Conservation (phyloP, 2,329 filamentous ascomycete species). For the Neofusicoccum sp. region DNA sequence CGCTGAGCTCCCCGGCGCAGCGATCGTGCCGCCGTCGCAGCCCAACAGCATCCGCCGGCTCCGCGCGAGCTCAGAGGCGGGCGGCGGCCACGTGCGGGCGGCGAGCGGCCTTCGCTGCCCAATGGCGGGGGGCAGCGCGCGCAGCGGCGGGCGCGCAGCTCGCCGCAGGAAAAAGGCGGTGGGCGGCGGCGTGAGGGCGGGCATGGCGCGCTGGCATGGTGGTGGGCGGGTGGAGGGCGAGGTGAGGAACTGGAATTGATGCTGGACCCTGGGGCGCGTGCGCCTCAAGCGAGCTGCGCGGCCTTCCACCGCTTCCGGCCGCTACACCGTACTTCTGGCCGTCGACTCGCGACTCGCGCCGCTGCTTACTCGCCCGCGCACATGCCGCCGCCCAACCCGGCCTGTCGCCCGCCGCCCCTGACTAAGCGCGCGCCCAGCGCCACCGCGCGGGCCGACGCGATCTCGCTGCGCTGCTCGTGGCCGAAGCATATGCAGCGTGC, state of each 20-base stretch:
- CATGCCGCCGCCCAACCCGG: not conserved
- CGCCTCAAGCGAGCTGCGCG: conserved; percentile 1
- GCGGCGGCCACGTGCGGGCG: not conserved
- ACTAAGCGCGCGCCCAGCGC: not conserved
- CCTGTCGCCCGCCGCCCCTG: not conserved
- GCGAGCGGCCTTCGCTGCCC: not conserved
- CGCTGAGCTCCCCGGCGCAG: not conserved
- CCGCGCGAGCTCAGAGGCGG: conserved; percentile 11
- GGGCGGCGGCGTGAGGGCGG: not conserved
- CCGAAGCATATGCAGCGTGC: not conserved
- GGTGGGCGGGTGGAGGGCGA: not conserved
- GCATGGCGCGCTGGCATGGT: conserved; percentile 4
- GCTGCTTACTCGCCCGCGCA: conserved; percentile 9
- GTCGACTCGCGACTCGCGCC: not conserved
- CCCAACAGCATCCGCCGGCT: conserved; percentile 8
- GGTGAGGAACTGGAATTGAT: conserved; percentile 4
- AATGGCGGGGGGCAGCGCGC: not conserved
- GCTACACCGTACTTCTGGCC: not conserved
- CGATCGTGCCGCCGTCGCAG: not conserved
- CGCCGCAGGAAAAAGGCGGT: not conserved
- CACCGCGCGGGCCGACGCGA: conserved; percentile 1
- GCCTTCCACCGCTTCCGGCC: conserved; percentile 2
- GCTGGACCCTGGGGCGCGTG: conserved; percentile 2
- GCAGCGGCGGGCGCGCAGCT: not conserved
- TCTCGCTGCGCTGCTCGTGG: not conserved